A percentile compares a stretch with the other conserved stretches of the same genome.
Evolutionary conservation across 805 yeast species (phyloP).

Genomic region (Zygosaccharomyces lentus): DNA sequence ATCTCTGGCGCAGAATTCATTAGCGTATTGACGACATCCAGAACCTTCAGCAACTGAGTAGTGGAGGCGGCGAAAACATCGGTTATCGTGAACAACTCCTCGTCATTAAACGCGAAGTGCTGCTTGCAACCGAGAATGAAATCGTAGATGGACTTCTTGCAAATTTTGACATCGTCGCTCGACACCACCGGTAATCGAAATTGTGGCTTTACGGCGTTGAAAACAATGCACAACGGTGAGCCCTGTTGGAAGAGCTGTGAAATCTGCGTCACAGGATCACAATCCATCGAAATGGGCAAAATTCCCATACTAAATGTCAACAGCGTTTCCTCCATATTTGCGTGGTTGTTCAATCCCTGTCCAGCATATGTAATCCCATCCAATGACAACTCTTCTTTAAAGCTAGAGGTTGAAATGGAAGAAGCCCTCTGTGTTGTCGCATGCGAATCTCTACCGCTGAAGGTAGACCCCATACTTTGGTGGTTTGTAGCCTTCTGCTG

Average conservation of each 20-base stretch:
- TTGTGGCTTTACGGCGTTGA: slow-evolving; percentile 63
- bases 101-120: slow-evolving; percentile 69
- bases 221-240: slow-evolving; percentile 80
- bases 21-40: slow-evolving; percentile 65
- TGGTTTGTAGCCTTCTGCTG: slow-evolving; percentile 23
- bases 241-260: slow-evolving; percentile 91
- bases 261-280: slow-evolving; percentile 90
- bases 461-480: slow-evolving; percentile 19
- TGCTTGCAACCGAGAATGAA: slow-evolving; percentile 82
- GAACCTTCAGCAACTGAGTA: slow-evolving; percentile 67
- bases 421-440: slow-evolving; percentile 33
- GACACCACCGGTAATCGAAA: slow-evolving; percentile 59
- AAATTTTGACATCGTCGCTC: slow-evolving; percentile 75
- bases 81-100: slow-evolving; percentile 81
- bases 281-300: slow-evolving; percentile 63
- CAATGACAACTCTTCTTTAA: slow-evolving; percentile 34
- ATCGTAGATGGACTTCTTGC: slow-evolving; percentile 86
- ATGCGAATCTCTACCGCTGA: slow-evolving; percentile 20
- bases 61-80: slow-evolving; percentile 83
- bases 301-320: slow-evolving; percentile 73
- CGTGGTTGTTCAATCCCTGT: slow-evolving; percentile 25
- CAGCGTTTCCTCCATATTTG: slow-evolving; percentile 33
- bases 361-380: slow-evolving; percentile 26
- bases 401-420: slow-evolving; percentile 34
- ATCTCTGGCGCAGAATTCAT: slow-evolving; percentile 49